Evolutionary conservation across 2,329 filamentous ascomycete species (phyloP).

Genomic region (Proliferodiscus dingleyae): DNA sequence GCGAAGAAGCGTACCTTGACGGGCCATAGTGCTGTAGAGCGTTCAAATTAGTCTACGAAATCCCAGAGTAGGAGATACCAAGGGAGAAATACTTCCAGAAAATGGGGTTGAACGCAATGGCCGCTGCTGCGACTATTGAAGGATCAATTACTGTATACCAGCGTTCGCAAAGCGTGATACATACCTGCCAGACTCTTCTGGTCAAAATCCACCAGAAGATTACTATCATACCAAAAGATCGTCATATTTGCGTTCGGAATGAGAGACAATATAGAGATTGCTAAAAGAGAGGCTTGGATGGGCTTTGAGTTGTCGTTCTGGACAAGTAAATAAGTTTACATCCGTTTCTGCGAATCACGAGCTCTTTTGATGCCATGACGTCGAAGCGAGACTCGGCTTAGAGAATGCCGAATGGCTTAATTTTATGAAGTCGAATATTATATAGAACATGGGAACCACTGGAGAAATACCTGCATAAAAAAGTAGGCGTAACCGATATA

Average conservation of each 20-base stretch:
- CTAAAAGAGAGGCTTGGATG: background rate
- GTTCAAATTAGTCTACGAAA: conserved; percentile 7
- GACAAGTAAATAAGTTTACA: conserved; percentile 2
- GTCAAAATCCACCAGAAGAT: conserved; percentile 52
- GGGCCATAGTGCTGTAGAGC: conserved; percentile 67
- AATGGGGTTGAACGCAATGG: conserved; percentile 94
- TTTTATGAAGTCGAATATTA: no score
- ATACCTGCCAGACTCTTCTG: conserved; percentile 63
- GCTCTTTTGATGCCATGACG: conserved; percentile 18
- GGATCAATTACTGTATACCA: conserved; percentile 17
- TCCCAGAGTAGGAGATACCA: background rate
- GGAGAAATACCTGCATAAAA: no score
- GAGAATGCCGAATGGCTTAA: no score
- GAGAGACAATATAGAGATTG: background rate
- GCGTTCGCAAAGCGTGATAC: conserved; percentile 25
- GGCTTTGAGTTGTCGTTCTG: conserved; percentile 3
- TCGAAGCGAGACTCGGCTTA: conserved; percentile 11
- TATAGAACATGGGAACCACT: no score
- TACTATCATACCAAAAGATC: conserved; percentile 22
- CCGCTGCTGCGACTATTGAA: conserved; percentile 64
- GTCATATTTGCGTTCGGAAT: conserved; percentile 21
- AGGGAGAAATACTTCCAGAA: conserved; percentile 87
- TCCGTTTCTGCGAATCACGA: conserved; percentile 16
- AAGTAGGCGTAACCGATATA: no score
- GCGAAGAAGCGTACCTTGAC: conserved; percentile 56